Conservation (phyloP, 108 stramenopile genomes). For the Cyclotella choctawhatcheeana region DNA sequence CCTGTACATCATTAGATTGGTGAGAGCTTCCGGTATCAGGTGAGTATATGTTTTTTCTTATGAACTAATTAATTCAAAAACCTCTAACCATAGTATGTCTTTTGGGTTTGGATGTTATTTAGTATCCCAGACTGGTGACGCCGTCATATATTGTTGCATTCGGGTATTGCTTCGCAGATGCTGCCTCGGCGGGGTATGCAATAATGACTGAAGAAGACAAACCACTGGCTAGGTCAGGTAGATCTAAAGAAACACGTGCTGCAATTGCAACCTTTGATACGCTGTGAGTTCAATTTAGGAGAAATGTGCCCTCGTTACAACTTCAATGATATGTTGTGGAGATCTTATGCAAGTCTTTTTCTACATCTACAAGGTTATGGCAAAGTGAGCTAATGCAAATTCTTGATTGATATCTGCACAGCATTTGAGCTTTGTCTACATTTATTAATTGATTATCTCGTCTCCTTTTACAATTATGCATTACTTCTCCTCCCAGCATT, state of each 20-base stretch:
- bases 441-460: too few relatives aligned
- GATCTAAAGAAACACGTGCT: slow-evolving; percentile 40
- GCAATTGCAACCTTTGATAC: slow-evolving; percentile 68
- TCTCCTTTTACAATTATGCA: neutral
- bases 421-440: neutral
- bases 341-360: neutral
- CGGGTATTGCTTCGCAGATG: slow-evolving; percentile 83
- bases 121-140: slow-evolving; percentile 70
- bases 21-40: slow-evolving; percentile 81
- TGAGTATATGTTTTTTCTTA: too few relatives aligned
- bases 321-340: neutral
- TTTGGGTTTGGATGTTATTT: neutral
- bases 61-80: too few relatives aligned
- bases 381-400: slow-evolving; percentile 25
- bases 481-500: slow-evolving; percentile 30
- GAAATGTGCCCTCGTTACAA: neutral
- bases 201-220: slow-evolving; percentile 37
- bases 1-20: slow-evolving; percentile 54
- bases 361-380: slow-evolving; percentile 19
- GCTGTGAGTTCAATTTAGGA: slow-evolving; percentile 63
- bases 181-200: slow-evolving; percentile 63
- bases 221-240: slow-evolving; percentile 15
- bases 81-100: too few relatives aligned
- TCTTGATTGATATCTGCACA: neutral
- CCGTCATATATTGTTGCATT: slow-evolving; percentile 82